phyloP scores from a whole-genome alignment of 2,329 filamentous ascomycete genomes.

The Periglandula ipomoeae region DNA sequence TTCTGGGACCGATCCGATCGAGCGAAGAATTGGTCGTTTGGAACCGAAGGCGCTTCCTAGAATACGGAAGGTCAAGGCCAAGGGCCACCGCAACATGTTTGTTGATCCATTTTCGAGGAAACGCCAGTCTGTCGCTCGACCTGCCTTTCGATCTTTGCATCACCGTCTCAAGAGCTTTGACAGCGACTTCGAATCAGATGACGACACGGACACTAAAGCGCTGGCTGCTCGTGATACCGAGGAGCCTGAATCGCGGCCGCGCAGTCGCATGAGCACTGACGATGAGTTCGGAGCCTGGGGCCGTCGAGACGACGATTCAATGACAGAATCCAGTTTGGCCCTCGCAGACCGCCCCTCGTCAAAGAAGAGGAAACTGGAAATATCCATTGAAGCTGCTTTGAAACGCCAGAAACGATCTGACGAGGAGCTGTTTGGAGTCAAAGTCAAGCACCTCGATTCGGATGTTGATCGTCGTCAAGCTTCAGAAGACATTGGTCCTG shows the following conservation, averaged over 20 bases:
- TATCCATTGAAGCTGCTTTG: slow-evolving; percentile 56
- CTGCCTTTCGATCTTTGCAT: slow-evolving; percentile 70
- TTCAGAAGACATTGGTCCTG: slow-evolving; percentile 41
- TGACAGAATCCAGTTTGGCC: slow-evolving; percentile 65
- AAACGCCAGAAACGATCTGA: slow-evolving; percentile 76
- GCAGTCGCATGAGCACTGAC: slow-evolving; percentile 62
- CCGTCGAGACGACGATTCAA: slow-evolving; percentile 49
- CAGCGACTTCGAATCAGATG: slow-evolving; percentile 78
- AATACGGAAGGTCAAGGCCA: slow-evolving; percentile 60
- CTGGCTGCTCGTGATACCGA: slow-evolving; percentile 66
- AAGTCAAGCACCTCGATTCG: slow-evolving; percentile 42
- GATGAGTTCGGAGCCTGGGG: slow-evolving; percentile 41
- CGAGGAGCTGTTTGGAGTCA: slow-evolving; percentile 66
- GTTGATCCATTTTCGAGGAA: slow-evolving; percentile 57
- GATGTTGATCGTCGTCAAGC: slow-evolving; percentile 37
- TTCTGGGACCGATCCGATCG: slow-evolving; percentile 50
- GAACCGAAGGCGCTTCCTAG: slow-evolving; percentile 58
- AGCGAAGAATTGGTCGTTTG: slow-evolving; percentile 49
- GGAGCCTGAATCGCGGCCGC: slow-evolving; percentile 72
- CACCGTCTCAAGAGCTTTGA: slow-evolving; percentile 55
- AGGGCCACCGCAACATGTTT: slow-evolving; percentile 51
- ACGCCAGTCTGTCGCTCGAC: slow-evolving; percentile 47
- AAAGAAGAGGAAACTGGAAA: slow-evolving; percentile 66
- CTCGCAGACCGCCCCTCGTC: slow-evolving; percentile 44
- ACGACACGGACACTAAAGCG: slow-evolving; percentile 54